Evolutionary conservation across 139 green algal genomes (phyloP), one percentile per base, ranked within the genome.

Genomic region (Chlorella sp.): DNA sequence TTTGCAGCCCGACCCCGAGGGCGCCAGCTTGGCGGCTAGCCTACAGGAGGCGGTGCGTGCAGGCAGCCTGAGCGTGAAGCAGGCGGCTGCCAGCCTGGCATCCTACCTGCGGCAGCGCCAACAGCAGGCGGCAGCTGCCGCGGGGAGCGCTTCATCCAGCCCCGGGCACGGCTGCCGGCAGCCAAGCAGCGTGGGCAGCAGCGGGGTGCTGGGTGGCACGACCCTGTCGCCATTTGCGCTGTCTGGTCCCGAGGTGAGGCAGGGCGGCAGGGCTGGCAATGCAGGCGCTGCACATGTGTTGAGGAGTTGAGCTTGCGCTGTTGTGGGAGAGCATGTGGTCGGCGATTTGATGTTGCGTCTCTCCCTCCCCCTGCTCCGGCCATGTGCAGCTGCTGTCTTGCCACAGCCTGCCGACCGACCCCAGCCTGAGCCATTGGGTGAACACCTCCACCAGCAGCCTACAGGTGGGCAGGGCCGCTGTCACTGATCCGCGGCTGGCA

Each of bases 21-120:
- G 81, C 20, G 55, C 56, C 55, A 72, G 56, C 69, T 57, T 86
- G 39, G 69, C 55, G 3, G 81, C 70, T 26, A 86, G 81, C 81
- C 38, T 86, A 28, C 81, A 86, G 36, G 81, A 80, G 38, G 81
- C 81, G n/a, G 81, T 86, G 36, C 51, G 70, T 16, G 56, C 55
- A 9, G 81, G 81, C 69, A 86, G 69, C 81, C 26, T 86, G 5
- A 80, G 81, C 36, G 51, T 86, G 36, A 86, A 86, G 81, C 81
- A 86, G 69, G 81, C 81, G 4, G 70, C 81, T 36, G 69, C 81
- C n/a, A 78, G 62, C 41, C 81, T 86, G 26, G 81, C 70, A 13
- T 86, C 81, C 34, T 80, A 86, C 81, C 70, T 86, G 55, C 69
- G 69, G 18, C 80, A 85, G 47, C 80, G 47, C 12, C 80, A 85